Evolutionary conservation across 2,329 filamentous ascomycete genomes (phyloP).

Genomic region (Penicillium sp.): DNA sequence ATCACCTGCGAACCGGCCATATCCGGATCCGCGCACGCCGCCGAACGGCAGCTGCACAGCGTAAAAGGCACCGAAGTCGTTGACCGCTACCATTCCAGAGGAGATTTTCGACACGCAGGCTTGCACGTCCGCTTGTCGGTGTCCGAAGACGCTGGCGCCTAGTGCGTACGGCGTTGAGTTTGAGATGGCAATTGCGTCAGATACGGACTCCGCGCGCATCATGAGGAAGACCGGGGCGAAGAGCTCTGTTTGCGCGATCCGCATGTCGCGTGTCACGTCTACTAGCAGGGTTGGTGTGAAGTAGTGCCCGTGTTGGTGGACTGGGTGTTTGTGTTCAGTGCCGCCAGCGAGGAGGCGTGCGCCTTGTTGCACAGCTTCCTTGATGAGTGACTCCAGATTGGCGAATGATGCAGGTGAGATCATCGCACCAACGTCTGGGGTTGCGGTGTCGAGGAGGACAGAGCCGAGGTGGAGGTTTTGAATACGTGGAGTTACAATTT

Average conservation of each 20-base stretch:
- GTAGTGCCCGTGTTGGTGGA: conserved; percentile 73
- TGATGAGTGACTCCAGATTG: conserved; percentile 66
- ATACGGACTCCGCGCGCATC: conserved; percentile 61
- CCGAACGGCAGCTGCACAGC: conserved; percentile 92
- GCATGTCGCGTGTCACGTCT: conserved; percentile 80
- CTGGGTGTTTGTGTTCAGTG: conserved; percentile 59
- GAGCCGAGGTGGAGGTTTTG: conserved; percentile 66
- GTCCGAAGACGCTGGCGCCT: conserved; percentile 78
- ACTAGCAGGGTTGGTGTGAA: conserved; percentile 82
- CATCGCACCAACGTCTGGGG: conserved; percentile 73
- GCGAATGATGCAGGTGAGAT: conserved; percentile 70
- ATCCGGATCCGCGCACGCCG: conserved; percentile 78
- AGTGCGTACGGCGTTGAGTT: conserved; percentile 81
- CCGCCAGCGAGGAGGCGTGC: conserved; percentile 77
- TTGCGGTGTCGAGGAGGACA: conserved; percentile 45
- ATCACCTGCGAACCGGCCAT: conserved; percentile 83
- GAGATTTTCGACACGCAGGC: conserved; percentile 60
- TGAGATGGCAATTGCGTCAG: conserved; percentile 64
- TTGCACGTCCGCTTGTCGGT: conserved; percentile 53
- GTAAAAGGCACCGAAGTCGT: conserved; percentile 91
- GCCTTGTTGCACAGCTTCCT: conserved; percentile 66
- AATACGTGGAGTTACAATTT: conserved; percentile 64
- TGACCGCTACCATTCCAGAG: conserved; percentile 85
- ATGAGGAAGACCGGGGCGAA: conserved; percentile 86
- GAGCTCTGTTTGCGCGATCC: conserved; percentile 78